Evolutionary conservation across 2,329 filamentous ascomycete genomes (phyloP), one percentile per base, ranked within the genome.

Genomic region (Ascochyta fabae): DNA sequence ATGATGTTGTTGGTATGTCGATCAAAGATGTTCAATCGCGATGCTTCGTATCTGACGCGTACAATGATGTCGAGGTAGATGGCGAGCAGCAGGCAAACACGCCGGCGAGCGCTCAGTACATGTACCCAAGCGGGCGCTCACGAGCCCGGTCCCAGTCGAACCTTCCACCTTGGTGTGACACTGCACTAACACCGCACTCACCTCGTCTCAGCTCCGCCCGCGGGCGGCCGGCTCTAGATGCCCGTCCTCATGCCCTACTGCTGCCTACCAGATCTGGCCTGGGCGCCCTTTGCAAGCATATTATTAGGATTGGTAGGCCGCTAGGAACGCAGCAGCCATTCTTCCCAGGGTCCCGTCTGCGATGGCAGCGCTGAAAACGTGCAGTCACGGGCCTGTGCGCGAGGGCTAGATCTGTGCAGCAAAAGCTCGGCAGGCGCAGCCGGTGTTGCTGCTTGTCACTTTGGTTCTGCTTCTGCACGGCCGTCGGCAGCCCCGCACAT

Each of bases 131-230:
- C 47, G 36, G 42, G 33, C 27, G 41, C 41, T 48, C 33, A 26
- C 15, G 36, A 56, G 53, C 47, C 53, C 29, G 47, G 53, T 38
- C 53, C 52, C 47, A 56, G 53, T 50, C 53, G 41, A 55, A 50
- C 35, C 46, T 55, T 50, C 53, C 53, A 50, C 53, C 53, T 56
- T 56, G 53, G 53, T 56, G 53, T 56, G 46, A 56, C 53, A 50
- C 24, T 49, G 53, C 47, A 50, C 53, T 50, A 56, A 44, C 34
- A 39, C 34, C 45, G 42, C 49, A 34, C 38, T 41, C 49, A 46
- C 22, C 33, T 50, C 53, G 47, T 56, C 53, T 56, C 53, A 56
- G 53, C 53, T 50, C 35, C 29, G 46, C 47, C 46, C 47, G 41
- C 47, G 47, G 36, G 26, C 52, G 35, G 47, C 46, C 41, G 47